These are phyloP conservation scores for Erodium moschatum DNA, from an alignment of 441 rosid species.

Conservation along the genomic window DNA sequence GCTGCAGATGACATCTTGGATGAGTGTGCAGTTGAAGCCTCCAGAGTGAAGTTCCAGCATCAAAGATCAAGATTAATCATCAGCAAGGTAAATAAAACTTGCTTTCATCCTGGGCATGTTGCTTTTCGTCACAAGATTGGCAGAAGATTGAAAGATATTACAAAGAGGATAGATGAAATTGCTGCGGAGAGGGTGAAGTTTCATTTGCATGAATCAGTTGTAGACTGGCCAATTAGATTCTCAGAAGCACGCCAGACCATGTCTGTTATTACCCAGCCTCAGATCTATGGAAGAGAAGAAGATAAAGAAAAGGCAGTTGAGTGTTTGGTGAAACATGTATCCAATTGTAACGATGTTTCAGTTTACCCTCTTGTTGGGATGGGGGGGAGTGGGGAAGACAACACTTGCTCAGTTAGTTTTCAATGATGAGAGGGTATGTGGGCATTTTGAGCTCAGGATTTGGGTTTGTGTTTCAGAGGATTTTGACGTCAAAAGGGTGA, in stretches of 20 bases:
- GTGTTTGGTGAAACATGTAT: background rate
- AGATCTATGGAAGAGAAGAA: constrained; percentile 8
- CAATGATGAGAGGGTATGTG: constrained; percentile 9
- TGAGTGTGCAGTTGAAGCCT: too few species aligned
- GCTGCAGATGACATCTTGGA: constrained; percentile 14
- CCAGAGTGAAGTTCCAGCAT: background rate
- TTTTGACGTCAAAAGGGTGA: constrained; percentile 11
- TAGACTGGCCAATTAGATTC: background rate
- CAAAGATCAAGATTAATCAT: background rate
- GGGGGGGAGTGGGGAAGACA: constrained; percentile 14
- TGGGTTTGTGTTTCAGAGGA: constrained; percentile 18
- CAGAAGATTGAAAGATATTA: too few species aligned
- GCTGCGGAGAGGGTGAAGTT: too few species aligned
- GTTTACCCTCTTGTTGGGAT: constrained; percentile 11
- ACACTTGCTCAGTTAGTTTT: constrained; percentile 18
- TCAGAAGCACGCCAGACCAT: background rate
- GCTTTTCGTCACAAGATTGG: too few species aligned
- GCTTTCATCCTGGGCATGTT: too few species aligned
- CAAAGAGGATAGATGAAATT: too few species aligned
- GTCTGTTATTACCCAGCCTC: background rate
- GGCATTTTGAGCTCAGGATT: constrained; percentile 13
- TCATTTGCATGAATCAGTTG: too few species aligned
- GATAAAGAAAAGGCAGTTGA: constrained; percentile 11
- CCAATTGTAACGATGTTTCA: background rate
- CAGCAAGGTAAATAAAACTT: background rate